phyloP scores from a whole-genome alignment of 1,284 basidiomycete species.

The Cryptococcus amylolentus region DNA sequence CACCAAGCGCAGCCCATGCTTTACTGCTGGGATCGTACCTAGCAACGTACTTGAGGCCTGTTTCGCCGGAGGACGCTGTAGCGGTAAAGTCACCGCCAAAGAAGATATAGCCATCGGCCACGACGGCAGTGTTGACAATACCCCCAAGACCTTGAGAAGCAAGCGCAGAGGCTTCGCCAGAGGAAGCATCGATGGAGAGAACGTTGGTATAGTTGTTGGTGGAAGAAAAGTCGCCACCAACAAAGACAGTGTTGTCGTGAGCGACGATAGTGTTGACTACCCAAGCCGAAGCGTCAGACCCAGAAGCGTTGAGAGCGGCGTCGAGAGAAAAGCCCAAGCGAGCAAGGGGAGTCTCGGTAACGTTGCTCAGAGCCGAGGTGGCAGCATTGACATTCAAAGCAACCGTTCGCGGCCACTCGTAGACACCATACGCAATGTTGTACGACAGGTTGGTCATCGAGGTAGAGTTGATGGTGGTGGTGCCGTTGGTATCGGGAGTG shows the following conservation, averaged over 20 bases:
- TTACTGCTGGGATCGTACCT: conserved; percentile 67
- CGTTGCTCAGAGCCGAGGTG: conserved; percentile 57
- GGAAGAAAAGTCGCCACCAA: conserved; percentile 74
- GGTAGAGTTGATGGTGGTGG: conserved; percentile 19
- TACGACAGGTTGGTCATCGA: conserved; percentile 15
- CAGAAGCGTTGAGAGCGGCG: conserved; percentile 36
- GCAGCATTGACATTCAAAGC: conserved; percentile 34
- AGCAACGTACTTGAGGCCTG: conserved; percentile 63
- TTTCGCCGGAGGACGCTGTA: conserved; percentile 58
- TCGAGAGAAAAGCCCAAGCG: conserved; percentile 60
- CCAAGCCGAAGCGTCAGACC: conserved; percentile 46
- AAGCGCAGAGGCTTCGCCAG: conserved; percentile 54
- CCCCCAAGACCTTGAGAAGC: conserved; percentile 68
- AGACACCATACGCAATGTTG: conserved; percentile 38
- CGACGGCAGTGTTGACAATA: conserved; percentile 63
- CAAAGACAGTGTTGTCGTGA: conserved; percentile 63
- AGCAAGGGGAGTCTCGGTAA: conserved; percentile 69
- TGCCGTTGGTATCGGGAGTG: conserved; percentile 7
- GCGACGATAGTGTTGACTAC: conserved; percentile 60
- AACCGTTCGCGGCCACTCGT: conserved; percentile 31
- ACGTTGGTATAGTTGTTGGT: conserved; percentile 64
- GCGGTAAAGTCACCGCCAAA: conserved; percentile 82
- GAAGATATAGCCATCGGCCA: conserved; percentile 64
- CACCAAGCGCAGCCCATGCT: conserved; percentile 67
- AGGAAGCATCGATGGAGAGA: conserved; percentile 63